These are phyloP conservation scores for Diplodia seriata DNA, from an alignment of 2,329 filamentous ascomycete species.

Conservation along the genomic window DNA sequence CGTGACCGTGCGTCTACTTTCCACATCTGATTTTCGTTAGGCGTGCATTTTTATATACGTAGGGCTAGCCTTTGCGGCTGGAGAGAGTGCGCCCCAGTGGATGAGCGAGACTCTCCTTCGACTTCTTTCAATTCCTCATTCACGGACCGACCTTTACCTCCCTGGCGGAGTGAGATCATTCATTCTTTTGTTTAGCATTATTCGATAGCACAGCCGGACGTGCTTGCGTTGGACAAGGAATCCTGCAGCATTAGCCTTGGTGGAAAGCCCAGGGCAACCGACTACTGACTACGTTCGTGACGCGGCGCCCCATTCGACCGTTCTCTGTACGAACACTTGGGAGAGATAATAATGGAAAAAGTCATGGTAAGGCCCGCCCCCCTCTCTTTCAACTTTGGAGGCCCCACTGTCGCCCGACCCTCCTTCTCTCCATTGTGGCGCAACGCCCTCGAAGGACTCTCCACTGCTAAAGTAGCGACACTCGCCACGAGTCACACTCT, in stretches of 20 bases:
- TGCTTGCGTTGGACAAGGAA: not conserved
- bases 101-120: not conserved
- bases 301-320: conserved; percentile 4
- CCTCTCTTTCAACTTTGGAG: not conserved
- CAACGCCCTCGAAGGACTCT: not conserved
- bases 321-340: not conserved
- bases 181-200: not conserved
- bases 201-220: not conserved
- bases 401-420: not conserved
- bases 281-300: conserved; percentile 1
- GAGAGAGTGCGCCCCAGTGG: not conserved
- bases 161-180: conserved; percentile 20
- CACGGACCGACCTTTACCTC: conserved; percentile 12
- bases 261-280: not conserved
- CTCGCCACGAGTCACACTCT: not conserved
- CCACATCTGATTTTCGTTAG: not conserved
- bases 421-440: not conserved
- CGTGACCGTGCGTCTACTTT: conserved; percentile 3
- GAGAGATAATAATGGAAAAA: not conserved
- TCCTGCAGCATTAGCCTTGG: not conserved
- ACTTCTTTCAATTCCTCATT: not conserved
- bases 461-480: not conserved
- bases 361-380: conserved; percentile 12
- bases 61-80: conserved; percentile 5
- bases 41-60: conserved; percentile 29